Percentiles rank a stretch among this genome's conserved stretches.
Conservation (phyloP, 257 asterid species). For the Solanum arcanum region DNA sequence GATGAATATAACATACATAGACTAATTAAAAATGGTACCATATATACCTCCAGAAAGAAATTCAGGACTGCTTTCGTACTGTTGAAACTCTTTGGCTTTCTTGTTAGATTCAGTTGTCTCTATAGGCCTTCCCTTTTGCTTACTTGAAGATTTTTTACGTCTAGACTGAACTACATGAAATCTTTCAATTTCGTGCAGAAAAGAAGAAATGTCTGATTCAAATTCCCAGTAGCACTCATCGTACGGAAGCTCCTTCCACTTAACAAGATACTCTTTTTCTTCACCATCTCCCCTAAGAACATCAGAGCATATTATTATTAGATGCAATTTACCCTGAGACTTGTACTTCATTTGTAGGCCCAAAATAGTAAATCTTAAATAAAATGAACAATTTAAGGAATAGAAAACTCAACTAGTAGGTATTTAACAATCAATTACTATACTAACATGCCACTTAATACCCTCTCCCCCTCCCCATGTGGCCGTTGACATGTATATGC, state of each 20-base stretch:
- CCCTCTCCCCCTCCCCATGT: background rate
- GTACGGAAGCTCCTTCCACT: constrained; percentile 96
- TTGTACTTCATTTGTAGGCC: background rate
- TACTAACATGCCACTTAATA: background rate
- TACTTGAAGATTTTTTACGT: constrained; percentile 35
- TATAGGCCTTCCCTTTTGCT: constrained; percentile 37
- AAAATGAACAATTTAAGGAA: background rate
- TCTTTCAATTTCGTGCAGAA: constrained; percentile 65
- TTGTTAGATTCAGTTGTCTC: constrained; percentile 59
- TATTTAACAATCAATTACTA: background rate
- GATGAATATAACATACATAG: background rate
- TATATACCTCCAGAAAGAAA: constrained; percentile 81
- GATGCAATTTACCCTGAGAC: background rate
- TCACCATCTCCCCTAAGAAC: constrained; percentile 45
- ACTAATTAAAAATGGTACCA: background rate
- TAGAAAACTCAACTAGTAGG: background rate
- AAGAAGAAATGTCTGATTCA: constrained; percentile 76
- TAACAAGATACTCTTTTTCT: constrained; percentile 82
- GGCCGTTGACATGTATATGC: background rate
- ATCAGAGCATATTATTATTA: background rate
- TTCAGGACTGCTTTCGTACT: constrained; percentile 75
- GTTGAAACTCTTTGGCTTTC: constrained; percentile 82
- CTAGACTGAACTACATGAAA: constrained; percentile 52
- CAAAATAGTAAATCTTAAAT: background rate
- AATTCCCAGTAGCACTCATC: constrained; percentile 96